Base-by-base conservation (phyloP, 1,139 yeast genomes). In the Protomyces macrosporus region DNA sequence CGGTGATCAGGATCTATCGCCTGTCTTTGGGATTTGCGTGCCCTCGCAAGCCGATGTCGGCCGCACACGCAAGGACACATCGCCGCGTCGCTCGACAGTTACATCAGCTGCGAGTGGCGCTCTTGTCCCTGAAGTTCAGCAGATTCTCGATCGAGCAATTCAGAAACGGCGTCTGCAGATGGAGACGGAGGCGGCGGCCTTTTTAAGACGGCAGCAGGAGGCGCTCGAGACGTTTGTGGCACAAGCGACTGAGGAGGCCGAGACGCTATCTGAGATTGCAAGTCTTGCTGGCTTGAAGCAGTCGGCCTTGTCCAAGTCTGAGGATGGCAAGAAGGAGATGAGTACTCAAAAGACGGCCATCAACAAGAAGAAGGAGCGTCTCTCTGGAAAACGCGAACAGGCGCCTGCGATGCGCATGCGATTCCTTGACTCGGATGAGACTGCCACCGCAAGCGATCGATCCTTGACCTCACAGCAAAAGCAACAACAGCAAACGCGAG, bases 101-200 rank as follows among this genome's bases (percentile, higher is more conserved):
- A 23, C 45, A 6, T n/a, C 45, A 3, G 14, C 51, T 33, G 4
- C 50, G 30, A 10, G 23, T 7, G 60, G 48, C 16, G 7, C 6
- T 10, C 37, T 57, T 35, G 35, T 40, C 14, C 56, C 62, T 6
- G 56, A 58, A 32, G 40, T 58, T 6, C 52, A 52, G 52, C 45
- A 45, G 6, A 33, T 51, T 14, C 32, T 58, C 45, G 34, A 39
- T 14, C 45, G 52, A 10, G 56, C 45, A 33, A 35, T 58, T 9
- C 45, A 36, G 14, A 51, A 45, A 5, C 51, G 62, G 16, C 53
- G 53, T 12, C 51, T 9, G 35, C 53, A 52, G 42, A 55, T 51
- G 52, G 56, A 51, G 7, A 42, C 40, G 9, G 62, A 58, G 40
- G 16, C 40, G 10, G 16, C 45, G n/a, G 56, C 42, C 34, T 58